Percentiles rank a stretch among this genome's conserved stretches.
These are phyloP conservation scores for Coix lacrymajobi DNA, from an alignment of 176 grass and related monocot genomes.

Conservation along the genomic window DNA sequence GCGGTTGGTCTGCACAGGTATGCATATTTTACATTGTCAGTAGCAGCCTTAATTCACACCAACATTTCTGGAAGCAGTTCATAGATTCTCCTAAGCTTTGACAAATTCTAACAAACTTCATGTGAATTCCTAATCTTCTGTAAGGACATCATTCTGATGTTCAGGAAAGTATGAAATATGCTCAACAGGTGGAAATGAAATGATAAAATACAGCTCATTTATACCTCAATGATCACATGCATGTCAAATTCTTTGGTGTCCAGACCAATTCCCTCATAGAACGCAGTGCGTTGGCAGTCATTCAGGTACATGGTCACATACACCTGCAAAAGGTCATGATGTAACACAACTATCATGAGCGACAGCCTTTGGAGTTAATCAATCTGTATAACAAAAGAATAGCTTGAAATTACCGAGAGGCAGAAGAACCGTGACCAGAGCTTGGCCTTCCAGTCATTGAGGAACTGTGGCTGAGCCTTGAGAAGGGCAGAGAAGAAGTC, in stretches of 20 bases:
- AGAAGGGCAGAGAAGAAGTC: conserved; percentile 93
- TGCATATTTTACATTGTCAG: not conserved
- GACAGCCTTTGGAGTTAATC: not conserved
- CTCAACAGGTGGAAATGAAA: not conserved
- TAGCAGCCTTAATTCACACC: not conserved
- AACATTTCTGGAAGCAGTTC: not conserved
- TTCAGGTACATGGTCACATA: conserved; percentile 99
- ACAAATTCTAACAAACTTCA: not conserved
- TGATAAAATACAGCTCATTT: not conserved
- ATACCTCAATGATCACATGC: conserved; percentile 99
- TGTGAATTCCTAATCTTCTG: not conserved
- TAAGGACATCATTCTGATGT: not conserved
- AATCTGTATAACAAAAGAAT: conserved; percentile 1
- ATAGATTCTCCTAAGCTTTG: conserved; percentile 1
- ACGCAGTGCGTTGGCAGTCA: conserved; percentile 78
- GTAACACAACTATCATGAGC: not conserved
- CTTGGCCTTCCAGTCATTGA: conserved; percentile 98
- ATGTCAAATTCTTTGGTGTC: conserved; percentile 96
- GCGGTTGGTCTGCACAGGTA: conserved; percentile 76
- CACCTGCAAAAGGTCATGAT: conserved; percentile 45
- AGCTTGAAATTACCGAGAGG: conserved; percentile 67
- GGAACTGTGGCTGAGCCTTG: conserved; percentile 93
- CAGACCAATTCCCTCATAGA: conserved; percentile 95
- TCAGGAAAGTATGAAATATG: not conserved
- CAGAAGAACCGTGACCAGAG: conserved; percentile 98